Evolutionary conservation across 2,329 filamentous ascomycete genomes (phyloP), one percentile per base, ranked within the genome.

Genomic region (Coniella vitis): DNA sequence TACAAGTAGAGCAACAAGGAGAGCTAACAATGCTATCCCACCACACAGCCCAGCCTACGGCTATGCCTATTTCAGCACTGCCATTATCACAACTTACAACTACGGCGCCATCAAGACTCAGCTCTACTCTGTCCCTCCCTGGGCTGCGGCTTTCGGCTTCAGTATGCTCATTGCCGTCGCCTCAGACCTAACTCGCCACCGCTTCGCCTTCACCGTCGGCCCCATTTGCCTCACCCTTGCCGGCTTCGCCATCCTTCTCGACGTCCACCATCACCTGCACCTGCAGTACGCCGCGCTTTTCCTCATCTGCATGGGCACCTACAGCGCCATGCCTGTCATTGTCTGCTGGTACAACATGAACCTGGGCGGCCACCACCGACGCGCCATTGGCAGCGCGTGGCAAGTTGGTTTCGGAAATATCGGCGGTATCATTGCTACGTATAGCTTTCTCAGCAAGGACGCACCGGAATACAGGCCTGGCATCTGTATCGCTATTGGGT

Each of bases 321-420:
- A 94, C 67, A 83, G 81, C 1, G 87, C 90, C n/a, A 90, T 95
- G 85, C 90, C 91, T 0, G 83, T 95, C 25, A 80, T 90, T 38
- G 78, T 90, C 7, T 90, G 85, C 63, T 90, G 86, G 86, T 90
- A 85, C 65, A 84, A 84, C 57, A 88, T 89, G 79, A 90, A 90
- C 58, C 69, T 89, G 1, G 80, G 80, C 2, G 86, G 85, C 0
- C 86, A 90, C 61, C 83, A 83, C 49, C 76, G 85, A 3, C 74
- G 86, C 38, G 75, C 81, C 8, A 78, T 90, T 14, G 86, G 86
- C 12, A 79, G 79, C 8, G 86, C 84, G 1, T 90, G 84, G 83
- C 86, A 90, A 63, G 73, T 90, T 38, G 84, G 83, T 0, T 88
- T 90, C 56, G 86, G 86, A 10, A 90, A 90, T 58, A 80, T 89